Evolutionary conservation across 352 stramenopile genomes (phyloP), one percentile per base, ranked within the genome.

Genomic region (Thraustochytrium sp.): DNA sequence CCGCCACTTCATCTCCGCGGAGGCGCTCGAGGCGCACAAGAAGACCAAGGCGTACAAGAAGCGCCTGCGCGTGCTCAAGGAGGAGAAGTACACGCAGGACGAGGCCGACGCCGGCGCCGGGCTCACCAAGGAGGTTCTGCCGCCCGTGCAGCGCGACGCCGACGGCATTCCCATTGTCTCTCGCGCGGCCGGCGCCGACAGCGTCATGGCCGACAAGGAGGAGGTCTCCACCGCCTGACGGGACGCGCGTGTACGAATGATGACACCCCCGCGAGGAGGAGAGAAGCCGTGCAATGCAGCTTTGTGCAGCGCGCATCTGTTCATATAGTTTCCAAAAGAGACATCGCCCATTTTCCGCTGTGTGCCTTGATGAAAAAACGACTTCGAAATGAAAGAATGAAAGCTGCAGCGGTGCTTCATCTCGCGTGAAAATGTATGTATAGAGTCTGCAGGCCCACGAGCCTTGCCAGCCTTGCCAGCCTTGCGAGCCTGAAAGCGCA

Each of bases 31-130:
- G 13, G 90, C 92, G 85, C 91, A 94, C 82, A 93, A 92, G 84
- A 94, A 94, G 85, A 91, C 86, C 82, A 86, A 90, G 74, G 90
- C 91, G 76, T 94, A 92, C 84, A 94, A 93, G 82, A 87, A 87
- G 82, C 82, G 91, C 68, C 87, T 88, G 80, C 93, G 93, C 82
- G 88, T 92, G 73, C 80, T 94, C 65, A 91, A 92, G 85, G 89
- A 93, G 88, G 91, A 92, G 85, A 90, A 92, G 77, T 93, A 93
- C 84, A 88, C 85, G 2, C 91, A 94, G 77, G 84, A 84, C n/a
- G 85, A 64, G 48, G 89, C 91, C 3, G 90, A 94, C 49, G 87
- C 76, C 82, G 89, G 88, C 42, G 86, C 86, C n/a, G 91, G 91
- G 5, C 68, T 54, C 29, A 63, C 26, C 23, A 84, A 84, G 61